These are phyloP conservation scores for Cenchrus americanus DNA, from an alignment of 176 grass and related monocot species.

Conservation along the genomic window DNA sequence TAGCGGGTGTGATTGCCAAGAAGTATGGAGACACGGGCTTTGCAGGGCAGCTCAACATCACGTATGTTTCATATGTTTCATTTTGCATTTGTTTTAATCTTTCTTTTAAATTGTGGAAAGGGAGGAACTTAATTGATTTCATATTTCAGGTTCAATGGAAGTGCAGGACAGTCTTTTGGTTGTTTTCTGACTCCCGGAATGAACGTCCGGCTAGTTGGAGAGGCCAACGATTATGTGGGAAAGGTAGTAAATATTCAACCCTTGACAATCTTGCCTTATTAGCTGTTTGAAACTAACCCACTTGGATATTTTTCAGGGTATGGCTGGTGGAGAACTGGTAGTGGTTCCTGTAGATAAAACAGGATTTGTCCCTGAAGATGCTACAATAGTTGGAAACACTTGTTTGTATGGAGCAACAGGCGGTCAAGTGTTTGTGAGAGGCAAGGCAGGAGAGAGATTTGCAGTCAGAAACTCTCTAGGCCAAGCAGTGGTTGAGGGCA, in stretches of 20 bases:
- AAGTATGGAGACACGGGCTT: conserved; percentile 97
- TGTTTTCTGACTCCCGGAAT: conserved; percentile 99
- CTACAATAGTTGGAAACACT: conserved; percentile 97
- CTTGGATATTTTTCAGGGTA: conserved; percentile 56
- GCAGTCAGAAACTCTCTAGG: conserved; percentile 96
- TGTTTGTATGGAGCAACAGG: conserved; percentile 99
- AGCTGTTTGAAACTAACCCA: conserved; percentile 29
- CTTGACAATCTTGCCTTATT: not conserved
- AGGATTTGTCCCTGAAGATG: conserved; percentile 93
- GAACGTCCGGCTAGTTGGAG: conserved; percentile 85
- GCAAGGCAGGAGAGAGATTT: conserved; percentile 97
- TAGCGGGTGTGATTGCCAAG: conserved; percentile 98
- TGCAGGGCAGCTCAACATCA: conserved; percentile 90
- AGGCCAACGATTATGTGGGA: conserved; percentile 98
- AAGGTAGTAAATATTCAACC: conserved; percentile 67
- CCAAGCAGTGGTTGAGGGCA: conserved; percentile 97
- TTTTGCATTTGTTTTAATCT: conserved; percentile 26
- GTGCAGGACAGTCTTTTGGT: conserved; percentile 97
- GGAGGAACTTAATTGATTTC: conserved; percentile 38
- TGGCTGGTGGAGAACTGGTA: conserved; percentile 97
- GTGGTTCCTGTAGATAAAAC: conserved; percentile 85
- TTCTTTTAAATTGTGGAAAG: conserved; percentile 27
- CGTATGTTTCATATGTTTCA: conserved; percentile 56
- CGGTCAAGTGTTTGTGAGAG: conserved; percentile 93
- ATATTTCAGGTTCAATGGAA: conserved; percentile 85